Evolutionary conservation across 129 eudicot genomes (phyloP), one percentile per base, ranked within the genome.

Genomic region (Tagetes erecta): DNA sequence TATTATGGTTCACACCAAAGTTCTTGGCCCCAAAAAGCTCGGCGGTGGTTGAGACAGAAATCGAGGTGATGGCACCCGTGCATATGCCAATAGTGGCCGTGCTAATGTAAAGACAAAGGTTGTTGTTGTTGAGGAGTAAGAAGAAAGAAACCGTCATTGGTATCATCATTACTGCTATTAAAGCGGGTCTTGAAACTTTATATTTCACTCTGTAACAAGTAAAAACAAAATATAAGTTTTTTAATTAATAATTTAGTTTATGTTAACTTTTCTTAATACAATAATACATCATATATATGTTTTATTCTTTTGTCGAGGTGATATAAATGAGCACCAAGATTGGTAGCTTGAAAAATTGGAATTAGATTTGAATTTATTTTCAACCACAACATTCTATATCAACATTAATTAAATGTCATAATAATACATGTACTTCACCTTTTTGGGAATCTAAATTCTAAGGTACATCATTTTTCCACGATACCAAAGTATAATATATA

Each of bases 1-100:
- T 68, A 74, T 94, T 94, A 68, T 94, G 98, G 64, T 94, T 94
- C 1, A 94, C 83, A 2, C 96, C 91, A 33, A 90, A 94, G 70
- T 85, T 76, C 40, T 90, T 83, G 33, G 89, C 44, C 39, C 98
- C 98, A 8, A 93, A 93, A 30, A 93, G 84, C 74, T 93, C 92
- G 0, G 89, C 79, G 0, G 98, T 93, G 9, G 85, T 80, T n/a
- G 91, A 86, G 27, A 93, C 88, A 0, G 96, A 80, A 2, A 90
- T 80, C 3, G 98, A 85, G 6, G 98, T 80, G 8, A 93, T 88
- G 30, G 95, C 96, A 0, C 98, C 98, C 0, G 97, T 86, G 60
- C 89, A 93, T 0, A 86, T 53, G 3, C 96, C 92, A 9, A 93
- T 88, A 0, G 78, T 73, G 53, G 91, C 92, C 2, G 98, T 90